phyloP scores from a whole-genome alignment of 495 filamentous ascomycete species.

The Daldinia concentrica region DNA sequence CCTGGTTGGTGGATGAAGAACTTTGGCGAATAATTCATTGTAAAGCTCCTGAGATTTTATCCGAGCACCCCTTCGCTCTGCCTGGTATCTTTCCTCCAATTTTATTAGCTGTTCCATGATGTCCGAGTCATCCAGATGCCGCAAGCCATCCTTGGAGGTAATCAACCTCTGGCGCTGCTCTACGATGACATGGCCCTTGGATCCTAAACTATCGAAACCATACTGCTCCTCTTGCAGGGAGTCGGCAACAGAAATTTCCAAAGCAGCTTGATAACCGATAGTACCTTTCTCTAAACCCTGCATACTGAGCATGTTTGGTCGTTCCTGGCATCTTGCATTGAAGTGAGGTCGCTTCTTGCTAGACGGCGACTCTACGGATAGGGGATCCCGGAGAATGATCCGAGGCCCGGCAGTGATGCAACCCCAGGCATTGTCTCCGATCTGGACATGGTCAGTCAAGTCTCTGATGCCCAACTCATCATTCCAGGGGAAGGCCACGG shows the following conservation, averaged over 20 bases:
- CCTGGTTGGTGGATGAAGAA: slow-evolving; percentile 66
- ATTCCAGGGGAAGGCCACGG: slow-evolving; percentile 76
- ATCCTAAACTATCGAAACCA: slow-evolving; percentile 57
- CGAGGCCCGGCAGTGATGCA: slow-evolving; percentile 62
- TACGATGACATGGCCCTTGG: slow-evolving; percentile 52
- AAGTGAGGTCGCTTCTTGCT: slow-evolving; percentile 62
- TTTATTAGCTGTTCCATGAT: slow-evolving; percentile 63
- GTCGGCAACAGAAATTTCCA: slow-evolving; percentile 74
- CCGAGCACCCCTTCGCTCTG: slow-evolving; percentile 47
- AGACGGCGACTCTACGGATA: slow-evolving; percentile 48
- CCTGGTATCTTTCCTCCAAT: slow-evolving; percentile 58
- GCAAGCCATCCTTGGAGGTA: slow-evolving; percentile 57
- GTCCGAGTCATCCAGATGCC: slow-evolving; percentile 60
- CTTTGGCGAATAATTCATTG: slow-evolving; percentile 66
- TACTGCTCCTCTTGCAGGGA: slow-evolving; percentile 62
- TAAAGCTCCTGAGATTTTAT: slow-evolving; percentile 60
- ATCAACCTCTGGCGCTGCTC: slow-evolving; percentile 62
- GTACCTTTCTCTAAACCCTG: slow-evolving; percentile 77
- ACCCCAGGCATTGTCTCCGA: slow-evolving; percentile 64
- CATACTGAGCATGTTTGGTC: slow-evolving; percentile 80
- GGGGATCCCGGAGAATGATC: slow-evolving; percentile 55
- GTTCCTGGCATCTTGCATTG: slow-evolving; percentile 64
- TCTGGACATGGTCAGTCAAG: slow-evolving; percentile 68
- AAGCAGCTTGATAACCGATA: slow-evolving; percentile 76
- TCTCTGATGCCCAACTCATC: slow-evolving; percentile 68